These are phyloP conservation scores for Drechslerella dactyloides DNA, from an alignment of 2,329 filamentous ascomycete species.

Conservation along the genomic window DNA sequence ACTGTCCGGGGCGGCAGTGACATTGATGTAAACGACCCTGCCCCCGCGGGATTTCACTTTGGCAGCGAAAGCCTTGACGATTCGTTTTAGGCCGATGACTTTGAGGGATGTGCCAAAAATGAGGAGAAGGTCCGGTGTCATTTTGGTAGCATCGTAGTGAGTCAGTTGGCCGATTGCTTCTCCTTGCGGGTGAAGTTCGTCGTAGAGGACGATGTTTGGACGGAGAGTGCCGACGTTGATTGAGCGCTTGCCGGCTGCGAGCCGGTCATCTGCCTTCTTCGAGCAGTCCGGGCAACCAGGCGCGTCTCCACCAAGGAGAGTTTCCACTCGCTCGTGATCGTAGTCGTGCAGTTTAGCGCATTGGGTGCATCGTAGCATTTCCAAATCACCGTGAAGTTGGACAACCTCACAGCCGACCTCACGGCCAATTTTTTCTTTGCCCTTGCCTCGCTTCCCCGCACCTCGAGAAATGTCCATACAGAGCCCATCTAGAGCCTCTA, in stretches of 20 bases:
- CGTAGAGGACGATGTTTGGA: constrained; percentile 76
- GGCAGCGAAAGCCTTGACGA: constrained; percentile 74
- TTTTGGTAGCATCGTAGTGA: constrained; percentile 68
- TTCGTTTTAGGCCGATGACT: constrained; percentile 73
- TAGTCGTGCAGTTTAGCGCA: constrained; percentile 57
- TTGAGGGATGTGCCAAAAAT: constrained; percentile 74
- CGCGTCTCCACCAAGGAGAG: constrained; percentile 67
- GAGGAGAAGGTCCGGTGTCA: constrained; percentile 71
- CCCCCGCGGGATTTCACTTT: constrained; percentile 70
- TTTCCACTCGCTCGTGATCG: constrained; percentile 62
- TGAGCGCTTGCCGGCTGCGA: constrained; percentile 71
- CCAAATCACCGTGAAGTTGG: constrained; percentile 74
- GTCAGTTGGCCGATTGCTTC: constrained; percentile 72
- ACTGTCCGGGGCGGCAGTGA: constrained; percentile 74
- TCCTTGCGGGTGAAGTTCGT: constrained; percentile 73
- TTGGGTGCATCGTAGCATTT: constrained; percentile 66
- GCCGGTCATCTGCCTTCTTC: constrained; percentile 67
- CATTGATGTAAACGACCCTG: constrained; percentile 75
- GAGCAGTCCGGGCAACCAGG: constrained; percentile 72
- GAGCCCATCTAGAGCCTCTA: constrained; percentile 73
- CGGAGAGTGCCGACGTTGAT: constrained; percentile 72
- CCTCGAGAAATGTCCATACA: constrained; percentile 69
- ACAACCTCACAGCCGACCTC: constrained; percentile 59
- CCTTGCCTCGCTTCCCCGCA: constrained; percentile 64
- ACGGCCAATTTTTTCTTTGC: constrained; percentile 53